These are phyloP conservation scores for Pistacia integerrima DNA, from an alignment of 345 rosid genomes.

Conservation along the genomic window DNA sequence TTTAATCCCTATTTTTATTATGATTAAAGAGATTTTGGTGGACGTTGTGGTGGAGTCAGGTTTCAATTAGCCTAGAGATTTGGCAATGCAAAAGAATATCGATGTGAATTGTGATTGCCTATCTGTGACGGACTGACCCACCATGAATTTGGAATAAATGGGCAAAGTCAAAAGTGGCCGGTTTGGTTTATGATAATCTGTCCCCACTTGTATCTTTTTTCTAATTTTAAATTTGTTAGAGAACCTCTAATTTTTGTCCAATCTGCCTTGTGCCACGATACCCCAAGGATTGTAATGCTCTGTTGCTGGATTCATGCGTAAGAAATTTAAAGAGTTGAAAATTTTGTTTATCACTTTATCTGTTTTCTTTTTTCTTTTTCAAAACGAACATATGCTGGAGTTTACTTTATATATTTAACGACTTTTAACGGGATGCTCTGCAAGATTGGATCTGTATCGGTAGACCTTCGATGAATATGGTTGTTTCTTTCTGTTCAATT, in stretches of 20 bases:
- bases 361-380: too few species aligned
- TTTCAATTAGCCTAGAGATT: neutral
- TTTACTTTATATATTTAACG: too few species aligned
- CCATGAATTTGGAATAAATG: neutral
- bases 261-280: neutral
- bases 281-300: neutral
- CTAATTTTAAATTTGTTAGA: neutral
- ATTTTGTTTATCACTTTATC: too few species aligned
- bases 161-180: conserved; percentile 16
- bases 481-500: too few species aligned
- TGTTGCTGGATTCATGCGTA: neutral
- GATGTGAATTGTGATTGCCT: neutral
- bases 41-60: neutral
- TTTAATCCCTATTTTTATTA: conserved; percentile 2
- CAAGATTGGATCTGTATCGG: too few species aligned
- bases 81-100: neutral
- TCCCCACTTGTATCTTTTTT: neutral
- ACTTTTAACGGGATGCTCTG: too few species aligned
- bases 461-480: too few species aligned
- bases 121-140: neutral
- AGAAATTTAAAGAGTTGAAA: neutral
- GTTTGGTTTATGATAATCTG: neutral
- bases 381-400: too few species aligned
- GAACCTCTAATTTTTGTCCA: conserved; percentile 8
- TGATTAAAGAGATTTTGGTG: neutral